Evolutionary conservation across 2,329 filamentous ascomycete genomes (phyloP).

Genomic region (Aspergillus felis): DNA sequence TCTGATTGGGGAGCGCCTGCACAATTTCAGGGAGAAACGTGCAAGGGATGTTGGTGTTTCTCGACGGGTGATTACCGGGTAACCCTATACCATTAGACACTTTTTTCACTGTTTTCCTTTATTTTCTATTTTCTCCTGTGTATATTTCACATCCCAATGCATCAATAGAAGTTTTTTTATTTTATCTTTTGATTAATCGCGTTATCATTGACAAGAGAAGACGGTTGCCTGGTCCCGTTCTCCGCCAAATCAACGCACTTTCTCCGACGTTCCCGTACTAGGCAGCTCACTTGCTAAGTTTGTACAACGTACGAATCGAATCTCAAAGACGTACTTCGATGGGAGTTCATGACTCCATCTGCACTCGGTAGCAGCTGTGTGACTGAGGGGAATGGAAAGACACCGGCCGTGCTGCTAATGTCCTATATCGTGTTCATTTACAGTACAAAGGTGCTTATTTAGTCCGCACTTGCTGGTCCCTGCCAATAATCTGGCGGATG

Average conservation of each 20-base stretch:
- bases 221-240: background rate
- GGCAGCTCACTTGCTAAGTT: background rate
- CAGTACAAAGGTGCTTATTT: no score
- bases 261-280: background rate
- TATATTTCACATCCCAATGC: background rate
- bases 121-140: background rate
- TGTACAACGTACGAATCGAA: background rate
- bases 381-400: no score
- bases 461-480: no score
- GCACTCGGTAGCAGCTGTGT: no score
- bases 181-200: background rate
- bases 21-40: slow-evolving; percentile 76
- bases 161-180: background rate
- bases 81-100: slow-evolving; percentile 7
- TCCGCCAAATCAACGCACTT: background rate
- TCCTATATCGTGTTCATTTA: no score
- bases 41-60: slow-evolving; percentile 37
- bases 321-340: background rate
- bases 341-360: no score
- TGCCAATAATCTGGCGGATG: no score
- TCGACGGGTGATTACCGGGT: slow-evolving; percentile 36
- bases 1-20: slow-evolving; percentile 85
- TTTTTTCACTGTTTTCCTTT: background rate
- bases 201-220: background rate
- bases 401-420: no score